Percentiles rank a stretch among this genome's conserved stretches.
Evolutionary conservation across 768 basidiomycete genomes (phyloP).

Genomic region (Tricholoma hemisulphureum): DNA sequence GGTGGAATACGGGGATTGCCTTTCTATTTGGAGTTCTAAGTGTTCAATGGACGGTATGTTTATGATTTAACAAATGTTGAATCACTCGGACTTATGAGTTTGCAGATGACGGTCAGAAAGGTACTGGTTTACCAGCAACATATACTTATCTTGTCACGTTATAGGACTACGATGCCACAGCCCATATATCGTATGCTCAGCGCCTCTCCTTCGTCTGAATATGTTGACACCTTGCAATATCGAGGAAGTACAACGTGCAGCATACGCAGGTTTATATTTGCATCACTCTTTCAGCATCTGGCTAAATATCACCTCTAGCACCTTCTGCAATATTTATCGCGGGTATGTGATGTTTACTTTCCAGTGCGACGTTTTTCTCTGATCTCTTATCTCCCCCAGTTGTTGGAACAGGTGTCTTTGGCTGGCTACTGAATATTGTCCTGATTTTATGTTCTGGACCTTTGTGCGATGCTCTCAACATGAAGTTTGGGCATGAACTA

Average conservation of each 20-base stretch:
- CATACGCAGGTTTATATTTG: conserved; percentile 59
- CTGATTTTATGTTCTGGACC: conserved; percentile 79
- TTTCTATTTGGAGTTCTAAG: conserved; percentile 83
- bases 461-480: conserved; percentile 40
- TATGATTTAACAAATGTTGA: not conserved
- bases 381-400: conserved; percentile 40
- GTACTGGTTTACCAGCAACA: no score
- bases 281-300: not conserved
- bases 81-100: conserved; percentile 9
- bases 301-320: conserved; percentile 11
- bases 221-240: conserved; percentile 34
- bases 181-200: conserved; percentile 70
- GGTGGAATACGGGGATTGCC: conserved; percentile 74
- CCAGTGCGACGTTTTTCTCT: not conserved
- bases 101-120: conserved; percentile 59
- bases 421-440: conserved; percentile 87
- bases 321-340: conserved; percentile 31
- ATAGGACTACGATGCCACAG: conserved; percentile 78
- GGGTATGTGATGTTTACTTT: conserved; percentile 5
- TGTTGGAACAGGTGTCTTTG: conserved; percentile 71
- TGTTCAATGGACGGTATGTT: conserved; percentile 82
- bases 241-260: conserved; percentile 78
- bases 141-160: conserved; percentile 4
- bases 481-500: not conserved
- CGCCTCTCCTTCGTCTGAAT: not conserved